Conservation (phyloP, 1,284 basidiomycete species). For the Leccinum colubrinum region DNA sequence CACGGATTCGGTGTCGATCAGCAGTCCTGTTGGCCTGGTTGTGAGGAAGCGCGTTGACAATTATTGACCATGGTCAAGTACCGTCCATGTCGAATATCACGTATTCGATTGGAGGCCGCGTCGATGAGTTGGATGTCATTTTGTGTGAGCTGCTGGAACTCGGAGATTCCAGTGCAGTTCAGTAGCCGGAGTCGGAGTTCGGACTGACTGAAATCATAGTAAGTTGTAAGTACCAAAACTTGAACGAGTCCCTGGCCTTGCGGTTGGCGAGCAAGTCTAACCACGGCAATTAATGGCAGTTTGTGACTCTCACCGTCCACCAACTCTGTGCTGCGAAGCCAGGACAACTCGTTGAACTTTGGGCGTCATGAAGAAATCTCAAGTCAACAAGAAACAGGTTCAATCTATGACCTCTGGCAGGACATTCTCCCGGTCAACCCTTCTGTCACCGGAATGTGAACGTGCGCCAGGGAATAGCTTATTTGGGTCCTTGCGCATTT, state of each 20-base stretch:
- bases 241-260: too few relatives aligned
- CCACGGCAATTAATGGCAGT: too few relatives aligned
- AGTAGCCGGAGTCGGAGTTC: not conserved
- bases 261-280: too few relatives aligned
- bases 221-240: too few relatives aligned
- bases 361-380: not conserved
- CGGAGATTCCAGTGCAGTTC: not conserved
- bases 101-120: constrained; percentile 51
- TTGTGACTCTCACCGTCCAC: too few relatives aligned
- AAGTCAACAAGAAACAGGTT: not conserved
- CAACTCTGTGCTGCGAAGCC: not conserved
- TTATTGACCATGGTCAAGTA: constrained; percentile 22
- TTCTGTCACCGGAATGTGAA: too few relatives aligned
- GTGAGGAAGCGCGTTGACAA: not conserved
- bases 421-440: not conserved
- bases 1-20: constrained; percentile 72
- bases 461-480: too few relatives aligned
- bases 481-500: too few relatives aligned
- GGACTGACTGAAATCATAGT: too few relatives aligned
- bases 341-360: not conserved
- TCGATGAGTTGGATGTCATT: constrained; percentile 8
- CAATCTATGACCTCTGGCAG: not conserved
- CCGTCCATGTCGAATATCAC: constrained; percentile 85
- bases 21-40: constrained; percentile 38
- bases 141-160: not conserved